Percentiles rank a stretch among this genome's conserved stretches.
phyloP scores from a whole-genome alignment of 2,329 filamentous ascomycete species.

The Fusarium napiforme region DNA sequence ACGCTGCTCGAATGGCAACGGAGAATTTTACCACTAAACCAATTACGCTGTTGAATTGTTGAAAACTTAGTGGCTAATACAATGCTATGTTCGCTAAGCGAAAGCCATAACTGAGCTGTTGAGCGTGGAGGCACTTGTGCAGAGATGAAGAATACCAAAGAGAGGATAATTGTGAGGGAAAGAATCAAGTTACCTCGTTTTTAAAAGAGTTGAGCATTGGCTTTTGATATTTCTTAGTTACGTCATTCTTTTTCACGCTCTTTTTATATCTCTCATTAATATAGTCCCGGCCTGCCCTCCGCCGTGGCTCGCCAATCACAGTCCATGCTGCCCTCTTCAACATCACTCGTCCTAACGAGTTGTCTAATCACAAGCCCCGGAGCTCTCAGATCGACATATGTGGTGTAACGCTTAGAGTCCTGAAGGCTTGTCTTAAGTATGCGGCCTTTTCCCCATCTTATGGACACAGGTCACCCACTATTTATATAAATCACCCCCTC shows the following conservation, averaged over 20 bases:
- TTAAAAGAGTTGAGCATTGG: too few species aligned
- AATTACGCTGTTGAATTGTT: slow-evolving; percentile 11
- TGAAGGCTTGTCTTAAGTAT: not conserved
- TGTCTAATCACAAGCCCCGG: not conserved
- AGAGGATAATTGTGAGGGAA: not conserved
- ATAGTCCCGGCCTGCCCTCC: not conserved
- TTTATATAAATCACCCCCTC: not conserved
- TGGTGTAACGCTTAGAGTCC: not conserved
- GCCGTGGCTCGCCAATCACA: not conserved
- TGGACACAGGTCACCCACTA: too few species aligned
- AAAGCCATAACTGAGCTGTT: not conserved
- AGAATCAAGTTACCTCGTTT: not conserved
- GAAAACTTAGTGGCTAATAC: accelerated
- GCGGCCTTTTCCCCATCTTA: not conserved
- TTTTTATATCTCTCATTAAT: not conserved
- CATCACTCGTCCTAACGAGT: not conserved
- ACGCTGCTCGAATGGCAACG: slow-evolving; percentile 21
- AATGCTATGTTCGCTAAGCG: accelerated
- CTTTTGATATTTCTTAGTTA: not conserved
- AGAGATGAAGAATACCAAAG: not conserved
- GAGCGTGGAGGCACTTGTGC: not conserved
- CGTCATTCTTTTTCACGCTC: not conserved
- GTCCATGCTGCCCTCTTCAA: not conserved
- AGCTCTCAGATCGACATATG: not conserved
- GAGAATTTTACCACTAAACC: slow-evolving; percentile 31